Base-by-base conservation (phyloP, 2,329 filamentous ascomycete species). In the Alternaria novae-zelandiae region DNA sequence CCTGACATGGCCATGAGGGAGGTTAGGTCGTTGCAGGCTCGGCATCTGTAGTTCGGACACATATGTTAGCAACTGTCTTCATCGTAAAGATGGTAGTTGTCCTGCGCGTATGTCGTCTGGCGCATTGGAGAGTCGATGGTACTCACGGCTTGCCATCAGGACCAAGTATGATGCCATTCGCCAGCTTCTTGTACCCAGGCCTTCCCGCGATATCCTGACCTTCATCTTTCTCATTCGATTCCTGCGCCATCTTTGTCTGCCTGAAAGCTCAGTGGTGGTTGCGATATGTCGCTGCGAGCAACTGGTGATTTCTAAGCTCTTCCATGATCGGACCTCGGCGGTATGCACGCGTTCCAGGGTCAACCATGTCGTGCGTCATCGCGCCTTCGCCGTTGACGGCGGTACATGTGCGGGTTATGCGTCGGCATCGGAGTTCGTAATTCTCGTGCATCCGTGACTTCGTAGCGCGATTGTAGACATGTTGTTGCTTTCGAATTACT, bases 101-200 rank as follows among this genome's bases (percentile, higher is more conserved):
- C 23, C 20, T 8, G 43, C 36, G 17, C 41, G 20, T 10, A 43
- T 11, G 26, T 61, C 56, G 66, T 49, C 46, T 17, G 66, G 68
- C 70, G 68, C 69, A 73, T 69, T 63, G 3, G 61, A 26, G n/a
- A 30, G 32, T 50, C 49, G 25, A 28, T 51, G 41, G 36, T 57
- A 81, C 91, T 84, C 82, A 95, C 92, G 92, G 92, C 81, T 96
- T 96, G 59, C 92, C 92, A 82, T 96, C 91, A 67, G 90, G 90
- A 49, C 90, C 92, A 36, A 95, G 82, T 41, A 95, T 86, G 3
- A 95, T 85, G 67, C 91, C 91, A 74, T 90, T 92, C 15, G 91
- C 87, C 28, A 91, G 81, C 73, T 85, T 87, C 74, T 86, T 86
- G 25, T 85, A 81, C 3, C 66, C 64, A 21, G 72, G 72, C 32